A percentile compares a stretch with the other conserved stretches of the same genome.
Evolutionary conservation across 2,329 filamentous ascomycete genomes (phyloP).

Genomic region (Domatiomyces catenatus): DNA sequence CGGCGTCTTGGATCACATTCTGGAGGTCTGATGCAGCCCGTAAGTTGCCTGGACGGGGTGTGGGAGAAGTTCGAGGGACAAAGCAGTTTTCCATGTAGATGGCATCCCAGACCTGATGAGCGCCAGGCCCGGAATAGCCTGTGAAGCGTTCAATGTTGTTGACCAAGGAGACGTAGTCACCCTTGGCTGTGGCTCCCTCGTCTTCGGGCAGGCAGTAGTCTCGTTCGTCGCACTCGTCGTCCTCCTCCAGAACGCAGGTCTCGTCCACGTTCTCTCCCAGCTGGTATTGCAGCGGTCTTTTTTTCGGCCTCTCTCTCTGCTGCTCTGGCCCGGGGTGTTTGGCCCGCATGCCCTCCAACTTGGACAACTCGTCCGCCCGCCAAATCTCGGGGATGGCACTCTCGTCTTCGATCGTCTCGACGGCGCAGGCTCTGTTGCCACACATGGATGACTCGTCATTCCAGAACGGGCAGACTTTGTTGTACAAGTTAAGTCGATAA

Average conservation of each 20-base stretch:
- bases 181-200: constrained; percentile 69
- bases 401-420: constrained; percentile 88
- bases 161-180: constrained; percentile 88
- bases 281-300: constrained; percentile 63
- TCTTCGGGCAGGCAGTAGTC: constrained; percentile 97
- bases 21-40: constrained; percentile 44
- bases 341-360: constrained; percentile 81
- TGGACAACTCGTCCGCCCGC: constrained; percentile 81
- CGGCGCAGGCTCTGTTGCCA: constrained; percentile 90
- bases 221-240: constrained; percentile 89
- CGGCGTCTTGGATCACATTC: constrained; percentile 39
- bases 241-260: constrained; percentile 92
- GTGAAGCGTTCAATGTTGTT: constrained; percentile 94
- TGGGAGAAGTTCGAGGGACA: constrained; percentile 31
- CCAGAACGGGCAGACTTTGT: constrained; percentile 94
- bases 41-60: constrained; percentile 13
- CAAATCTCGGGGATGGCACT: constrained; percentile 84
- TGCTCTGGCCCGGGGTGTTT: constrained; percentile 65
- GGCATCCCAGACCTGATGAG: constrained; percentile 86
- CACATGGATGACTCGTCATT: constrained; percentile 84
- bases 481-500: constrained; percentile 87
- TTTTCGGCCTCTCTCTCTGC: constrained; percentile 51
- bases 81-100: constrained; percentile 98
- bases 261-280: constrained; percentile 79
- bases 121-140: constrained; percentile 71